Evolutionary conservation across 1,284 basidiomycete species (phyloP), one percentile per base, ranked within the genome.

Genomic region (Ustilago nuda): DNA sequence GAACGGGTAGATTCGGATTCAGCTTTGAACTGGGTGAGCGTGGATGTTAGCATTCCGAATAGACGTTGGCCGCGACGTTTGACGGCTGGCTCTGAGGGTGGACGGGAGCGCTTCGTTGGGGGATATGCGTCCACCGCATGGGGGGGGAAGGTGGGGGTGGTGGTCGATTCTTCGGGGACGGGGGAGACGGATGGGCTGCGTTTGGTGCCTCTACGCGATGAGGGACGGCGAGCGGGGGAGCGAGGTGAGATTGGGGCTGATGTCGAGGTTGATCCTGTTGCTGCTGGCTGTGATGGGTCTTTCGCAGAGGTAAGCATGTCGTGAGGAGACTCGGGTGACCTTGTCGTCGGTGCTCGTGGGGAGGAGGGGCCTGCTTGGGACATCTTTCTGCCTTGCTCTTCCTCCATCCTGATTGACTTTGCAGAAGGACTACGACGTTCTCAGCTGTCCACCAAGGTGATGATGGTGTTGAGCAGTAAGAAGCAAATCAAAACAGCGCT

Each of bases 1-100:
- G 63, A 56, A 15, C 45, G 56, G 2, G 61, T 41, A 4, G 56
- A 41, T 56, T 75, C 64, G 9, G 67, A 57, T 36, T 76, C 69
- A 23, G 61, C 56, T 43, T 69, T 68, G 62, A 76, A 72, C 27
- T 64, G 58, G 17, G 52, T 43, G 6, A 76, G 53, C 17, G 74
- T 76, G 0, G 66, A 65, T 1, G 48, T 62, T 30, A 76, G 66
- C 1, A 76, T 33, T 9, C 66, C 65, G 11, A 76, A 66, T 19
- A 76, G 62, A 4, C 74, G 55, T 2, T 54, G 61, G 1, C 62
- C 69, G 23, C 74, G 53, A 7, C 19, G 41, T 23, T 63, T 60
- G 4, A 48, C 23, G 23, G 59, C 59, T 6, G 53, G 57, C 17
- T 68, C 71, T 3, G 23, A 8, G n/a, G 35, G 19, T 17, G 54